Percentiles rank a stretch among this genome's conserved stretches.
These are phyloP conservation scores for Kluyveromyces marxianus DNA, from an alignment of 1,139 yeast genomes.

Conservation along the genomic window DNA sequence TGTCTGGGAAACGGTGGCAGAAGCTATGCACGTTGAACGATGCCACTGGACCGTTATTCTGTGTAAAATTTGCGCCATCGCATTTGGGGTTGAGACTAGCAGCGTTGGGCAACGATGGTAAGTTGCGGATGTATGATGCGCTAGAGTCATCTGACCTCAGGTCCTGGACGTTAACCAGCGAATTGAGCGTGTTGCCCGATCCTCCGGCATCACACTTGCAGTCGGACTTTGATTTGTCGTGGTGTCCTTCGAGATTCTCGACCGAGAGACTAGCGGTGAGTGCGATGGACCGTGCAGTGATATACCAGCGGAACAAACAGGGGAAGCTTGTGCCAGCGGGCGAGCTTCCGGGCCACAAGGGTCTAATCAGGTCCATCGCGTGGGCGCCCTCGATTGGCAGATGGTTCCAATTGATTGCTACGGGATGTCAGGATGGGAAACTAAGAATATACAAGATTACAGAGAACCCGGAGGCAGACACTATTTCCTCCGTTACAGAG, in stretches of 20 bases:
- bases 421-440: slow-evolving; percentile 92
- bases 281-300: slow-evolving; percentile 80
- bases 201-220: slow-evolving; percentile 79
- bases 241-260: slow-evolving; percentile 89
- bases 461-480: slow-evolving; percentile 19
- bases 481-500: neutral
- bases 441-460: slow-evolving; percentile 76
- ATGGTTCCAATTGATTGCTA: slow-evolving; percentile 79
- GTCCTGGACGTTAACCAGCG: slow-evolving; percentile 73
- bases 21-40: slow-evolving; percentile 71
- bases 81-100: slow-evolving; percentile 80
- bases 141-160: slow-evolving; percentile 79
- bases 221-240: slow-evolving; percentile 76
- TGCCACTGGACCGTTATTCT: slow-evolving; percentile 83
- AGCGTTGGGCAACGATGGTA: slow-evolving; percentile 86
- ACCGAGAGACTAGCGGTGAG: slow-evolving; percentile 77
- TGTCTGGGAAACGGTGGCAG: slow-evolving; percentile 78
- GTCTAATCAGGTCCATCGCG: slow-evolving; percentile 78
- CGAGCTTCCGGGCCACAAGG: slow-evolving; percentile 67
- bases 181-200: slow-evolving; percentile 55
- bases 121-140: slow-evolving; percentile 79
- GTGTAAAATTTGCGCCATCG: slow-evolving; percentile 81
- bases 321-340: slow-evolving; percentile 41
- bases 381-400: slow-evolving; percentile 99
- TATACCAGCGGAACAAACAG: slow-evolving; percentile 50